These are phyloP conservation scores for Gentiana dahurica DNA, from an alignment of 257 asterid species.

Conservation along the genomic window DNA sequence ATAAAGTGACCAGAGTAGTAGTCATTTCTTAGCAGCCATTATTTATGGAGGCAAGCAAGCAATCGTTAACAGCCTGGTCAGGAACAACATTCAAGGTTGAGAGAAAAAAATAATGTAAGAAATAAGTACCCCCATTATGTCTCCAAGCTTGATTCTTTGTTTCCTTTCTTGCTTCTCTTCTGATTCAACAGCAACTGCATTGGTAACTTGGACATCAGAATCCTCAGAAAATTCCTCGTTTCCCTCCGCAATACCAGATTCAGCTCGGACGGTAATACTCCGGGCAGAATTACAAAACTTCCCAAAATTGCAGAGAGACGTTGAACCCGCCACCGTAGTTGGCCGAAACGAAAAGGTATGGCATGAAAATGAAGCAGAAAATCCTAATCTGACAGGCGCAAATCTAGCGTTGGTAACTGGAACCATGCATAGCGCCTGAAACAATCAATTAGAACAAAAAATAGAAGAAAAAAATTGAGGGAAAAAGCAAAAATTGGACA, in stretches of 20 bases:
- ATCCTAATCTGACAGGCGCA: constrained; percentile 30
- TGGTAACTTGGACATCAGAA: constrained; percentile 11
- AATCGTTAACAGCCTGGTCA: not conserved
- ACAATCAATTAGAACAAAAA: constrained; percentile 8
- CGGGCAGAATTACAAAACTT: constrained; percentile 17
- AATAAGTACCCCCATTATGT: constrained; percentile 77
- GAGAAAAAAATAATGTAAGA: not conserved
- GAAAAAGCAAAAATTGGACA: not conserved
- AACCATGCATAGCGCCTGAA: constrained; percentile 46
- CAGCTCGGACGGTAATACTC: constrained; percentile 50
- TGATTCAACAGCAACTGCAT: constrained; percentile 20
- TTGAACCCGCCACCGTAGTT: constrained; percentile 12
- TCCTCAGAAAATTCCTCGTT: constrained; percentile 18
- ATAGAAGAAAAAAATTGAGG: not conserved
- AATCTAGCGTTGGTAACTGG: constrained; percentile 30
- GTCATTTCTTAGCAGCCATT: no score
- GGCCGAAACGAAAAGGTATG: constrained; percentile 14
- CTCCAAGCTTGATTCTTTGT: constrained; percentile 74
- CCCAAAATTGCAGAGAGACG: constrained; percentile 20
- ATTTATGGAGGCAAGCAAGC: not conserved
- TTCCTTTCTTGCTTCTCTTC: constrained; percentile 45
- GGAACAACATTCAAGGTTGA: not conserved
- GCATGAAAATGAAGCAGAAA: constrained; percentile 26
- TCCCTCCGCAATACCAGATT: constrained; percentile 18
- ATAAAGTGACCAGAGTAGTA: no score